phyloP scores from a whole-genome alignment of 2,329 filamentous ascomycete genomes.

The Aspergillus sp. region DNA sequence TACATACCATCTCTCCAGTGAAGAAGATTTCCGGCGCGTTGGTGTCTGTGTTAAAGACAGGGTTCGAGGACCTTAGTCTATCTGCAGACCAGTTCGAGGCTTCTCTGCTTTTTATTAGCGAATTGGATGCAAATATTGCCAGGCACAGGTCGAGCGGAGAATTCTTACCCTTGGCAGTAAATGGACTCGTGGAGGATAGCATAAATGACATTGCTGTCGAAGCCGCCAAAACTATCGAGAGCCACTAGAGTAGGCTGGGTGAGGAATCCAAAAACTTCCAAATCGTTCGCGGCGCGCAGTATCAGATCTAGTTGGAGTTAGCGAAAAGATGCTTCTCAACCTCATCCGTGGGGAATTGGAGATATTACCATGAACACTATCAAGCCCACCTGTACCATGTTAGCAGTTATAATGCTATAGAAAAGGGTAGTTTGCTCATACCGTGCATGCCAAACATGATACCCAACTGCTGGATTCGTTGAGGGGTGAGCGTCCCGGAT shows the following conservation, averaged over 20 bases:
- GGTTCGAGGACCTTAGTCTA: constrained; percentile 36
- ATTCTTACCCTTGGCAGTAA: constrained; percentile 68
- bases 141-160: neutral
- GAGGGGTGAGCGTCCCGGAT: constrained; percentile 68
- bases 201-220: constrained; percentile 79
- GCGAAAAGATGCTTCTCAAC: neutral
- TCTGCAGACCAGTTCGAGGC: constrained; percentile 74
- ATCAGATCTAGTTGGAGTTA: constrained; percentile 54
- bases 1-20: constrained; percentile 78
- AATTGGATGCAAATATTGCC: neutral
- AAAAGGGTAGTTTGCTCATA: constrained; percentile 22
- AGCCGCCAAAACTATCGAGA: constrained; percentile 66
- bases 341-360: neutral
- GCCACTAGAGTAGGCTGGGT: constrained; percentile 68
- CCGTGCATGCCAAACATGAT: constrained; percentile 75
- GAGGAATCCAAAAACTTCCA: constrained; percentile 73
- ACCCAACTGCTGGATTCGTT: constrained; percentile 74
- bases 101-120: constrained; percentile 38
- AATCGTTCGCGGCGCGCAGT: constrained; percentile 67
- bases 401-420: constrained; percentile 4
- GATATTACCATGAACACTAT: constrained; percentile 63
- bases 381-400: constrained; percentile 59
- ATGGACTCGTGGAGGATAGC: constrained; percentile 83
- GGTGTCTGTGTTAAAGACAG: constrained; percentile 48
- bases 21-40: constrained; percentile 65